Evolutionary conservation across 2,329 filamentous ascomycete species (phyloP).

Genomic region (Colletotrichum endophyticum): DNA sequence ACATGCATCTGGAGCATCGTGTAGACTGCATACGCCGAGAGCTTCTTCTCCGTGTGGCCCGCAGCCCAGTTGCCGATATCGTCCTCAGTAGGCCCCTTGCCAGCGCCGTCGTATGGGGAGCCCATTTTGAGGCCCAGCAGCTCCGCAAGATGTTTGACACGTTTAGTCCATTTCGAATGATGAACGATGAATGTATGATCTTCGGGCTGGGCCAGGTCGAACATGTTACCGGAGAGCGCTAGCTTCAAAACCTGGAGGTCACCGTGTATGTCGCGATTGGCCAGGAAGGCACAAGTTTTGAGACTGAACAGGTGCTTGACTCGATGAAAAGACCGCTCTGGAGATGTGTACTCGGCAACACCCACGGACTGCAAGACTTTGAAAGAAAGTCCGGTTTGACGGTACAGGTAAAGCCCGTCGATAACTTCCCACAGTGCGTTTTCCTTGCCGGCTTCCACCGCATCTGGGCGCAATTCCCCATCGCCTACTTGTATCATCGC

Average conservation of each 20-base stretch:
- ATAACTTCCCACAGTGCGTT: neutral
- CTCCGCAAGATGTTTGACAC: slow-evolving; percentile 32
- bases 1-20: slow-evolving; percentile 23
- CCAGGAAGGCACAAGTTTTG: neutral
- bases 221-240: neutral
- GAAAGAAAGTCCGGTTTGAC: rapidly evolving
- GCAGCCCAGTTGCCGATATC: slow-evolving; percentile 25
- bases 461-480: neutral
- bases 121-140: slow-evolving; percentile 33
- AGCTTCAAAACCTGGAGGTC: neutral
- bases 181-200: slow-evolving; percentile 26
- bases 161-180: slow-evolving; percentile 29
- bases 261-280: rapidly evolving
- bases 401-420: neutral
- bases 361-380: neutral
- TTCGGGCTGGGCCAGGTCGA: neutral
- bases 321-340: too few species aligned
- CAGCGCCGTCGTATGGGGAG: slow-evolving; percentile 30
- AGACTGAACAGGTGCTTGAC: neutral
- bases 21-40: slow-evolving; percentile 36
- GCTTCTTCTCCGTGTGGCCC: slow-evolving; percentile 45
- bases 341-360: rapidly evolving
- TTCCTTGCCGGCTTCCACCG: neutral
- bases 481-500: neutral
- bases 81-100: neutral